phyloP scores from a whole-genome alignment of 257 asterid genomes.

The Solanum appendiculatum region DNA sequence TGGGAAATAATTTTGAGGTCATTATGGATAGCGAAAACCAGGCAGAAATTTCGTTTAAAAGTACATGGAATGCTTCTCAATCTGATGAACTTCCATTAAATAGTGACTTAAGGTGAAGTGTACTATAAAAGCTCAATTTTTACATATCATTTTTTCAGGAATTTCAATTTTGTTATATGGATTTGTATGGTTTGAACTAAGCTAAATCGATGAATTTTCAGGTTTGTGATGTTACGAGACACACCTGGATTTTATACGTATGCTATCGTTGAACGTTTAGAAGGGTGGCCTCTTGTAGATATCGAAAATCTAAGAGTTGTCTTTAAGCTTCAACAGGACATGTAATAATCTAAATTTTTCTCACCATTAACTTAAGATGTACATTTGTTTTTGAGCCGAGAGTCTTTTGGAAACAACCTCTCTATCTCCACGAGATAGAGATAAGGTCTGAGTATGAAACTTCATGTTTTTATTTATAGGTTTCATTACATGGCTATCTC shows the following conservation, averaged over 20 bases:
- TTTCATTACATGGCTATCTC: conserved; percentile 79
- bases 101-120: conserved; percentile 63
- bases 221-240: conserved; percentile 52
- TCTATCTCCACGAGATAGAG: not conserved
- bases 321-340: conserved; percentile 48
- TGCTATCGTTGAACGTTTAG: conserved; percentile 49
- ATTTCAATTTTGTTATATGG: not conserved
- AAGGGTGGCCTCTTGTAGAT: conserved; percentile 70
- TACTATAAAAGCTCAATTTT: not conserved
- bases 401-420: not conserved
- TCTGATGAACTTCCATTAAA: conserved; percentile 39
- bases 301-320: conserved; percentile 51
- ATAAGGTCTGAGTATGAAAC: not conserved
- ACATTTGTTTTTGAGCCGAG: not conserved
- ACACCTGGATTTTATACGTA: conserved; percentile 67
- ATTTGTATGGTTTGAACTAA: no score
- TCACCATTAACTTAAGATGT: not conserved
- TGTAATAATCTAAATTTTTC: conserved; percentile 17
- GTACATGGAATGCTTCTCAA: conserved; percentile 21
- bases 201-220: not conserved
- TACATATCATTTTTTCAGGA: not conserved
- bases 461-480: conserved; percentile 15
- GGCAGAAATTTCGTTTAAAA: conserved; percentile 61
- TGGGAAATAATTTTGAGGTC: conserved; percentile 26
- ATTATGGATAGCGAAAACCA: conserved; percentile 38